Percentiles rank a stretch among this genome's conserved stretches.
phyloP scores from a whole-genome alignment of 2,329 filamentous ascomycete species.

The Rutstroemia sp. region DNA sequence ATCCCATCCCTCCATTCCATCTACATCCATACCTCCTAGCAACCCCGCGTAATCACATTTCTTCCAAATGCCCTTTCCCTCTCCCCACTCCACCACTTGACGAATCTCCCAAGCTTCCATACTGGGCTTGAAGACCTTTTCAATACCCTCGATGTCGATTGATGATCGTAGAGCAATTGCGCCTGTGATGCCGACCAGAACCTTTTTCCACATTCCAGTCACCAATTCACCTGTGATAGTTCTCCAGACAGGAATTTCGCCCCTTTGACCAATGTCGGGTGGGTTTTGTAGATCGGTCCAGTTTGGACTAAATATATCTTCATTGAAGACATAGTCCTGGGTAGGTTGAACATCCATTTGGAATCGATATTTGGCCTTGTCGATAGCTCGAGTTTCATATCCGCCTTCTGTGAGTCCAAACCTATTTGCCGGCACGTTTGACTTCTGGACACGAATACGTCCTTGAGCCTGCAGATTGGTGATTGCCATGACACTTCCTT shows the following conservation, averaged over 20 bases:
- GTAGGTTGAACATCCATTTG: constrained; percentile 53
- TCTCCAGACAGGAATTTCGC: constrained; percentile 63
- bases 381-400: constrained; percentile 63
- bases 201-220: constrained; percentile 53
- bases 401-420: constrained; percentile 65
- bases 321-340: constrained; percentile 47
- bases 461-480: constrained; percentile 56
- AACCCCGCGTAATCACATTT: constrained; percentile 18
- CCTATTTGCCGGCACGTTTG: constrained; percentile 53
- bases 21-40: background rate
- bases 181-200: constrained; percentile 55
- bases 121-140: constrained; percentile 47
- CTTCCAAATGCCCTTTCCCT: constrained; percentile 33
- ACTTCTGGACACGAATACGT: constrained; percentile 44
- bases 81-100: constrained; percentile 52
- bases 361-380: constrained; percentile 59
- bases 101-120: constrained; percentile 57
- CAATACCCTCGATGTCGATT: constrained; percentile 44
- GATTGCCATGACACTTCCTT: constrained; percentile 60
- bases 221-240: constrained; percentile 58
- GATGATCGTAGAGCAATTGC: constrained; percentile 55
- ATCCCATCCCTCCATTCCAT: constrained; percentile 32
- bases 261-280: constrained; percentile 35
- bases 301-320: constrained; percentile 31
- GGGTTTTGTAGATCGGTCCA: constrained; percentile 34